Percentiles rank a stretch among this genome's conserved stretches.
Conservation (phyloP, 2,329 filamentous ascomycete genomes). For the Chrysosphaeria jannelii region DNA sequence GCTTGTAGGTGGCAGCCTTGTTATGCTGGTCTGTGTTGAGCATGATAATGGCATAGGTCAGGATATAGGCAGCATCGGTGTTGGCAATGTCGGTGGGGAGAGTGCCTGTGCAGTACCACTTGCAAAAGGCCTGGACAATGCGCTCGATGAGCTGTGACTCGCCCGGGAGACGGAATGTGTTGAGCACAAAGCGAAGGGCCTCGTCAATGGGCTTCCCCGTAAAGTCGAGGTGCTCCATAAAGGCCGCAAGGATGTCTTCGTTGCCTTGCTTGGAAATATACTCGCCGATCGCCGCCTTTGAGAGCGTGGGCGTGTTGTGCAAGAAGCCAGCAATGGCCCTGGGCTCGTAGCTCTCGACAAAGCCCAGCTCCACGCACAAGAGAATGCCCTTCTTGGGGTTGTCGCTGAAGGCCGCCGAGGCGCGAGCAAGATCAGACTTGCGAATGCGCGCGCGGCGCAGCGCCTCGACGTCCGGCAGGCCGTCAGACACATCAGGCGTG, state of each 20-base stretch:
- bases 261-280: conserved; percentile 80
- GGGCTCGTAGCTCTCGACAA: conserved; percentile 54
- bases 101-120: conserved; percentile 47
- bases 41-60: conserved; percentile 93
- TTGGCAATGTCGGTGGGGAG: conserved; percentile 49
- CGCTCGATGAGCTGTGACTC: conserved; percentile 81
- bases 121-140: conserved; percentile 64
- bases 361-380: conserved; percentile 57
- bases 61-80: conserved; percentile 63
- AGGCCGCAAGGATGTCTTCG: conserved; percentile 55
- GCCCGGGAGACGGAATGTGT: conserved; percentile 76
- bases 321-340: conserved; percentile 62
- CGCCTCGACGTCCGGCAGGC: conserved; percentile 30
- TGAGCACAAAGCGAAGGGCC: conserved; percentile 59
- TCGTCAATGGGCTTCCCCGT: conserved; percentile 65
- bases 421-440: conserved; percentile 73
- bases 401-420: conserved; percentile 80
- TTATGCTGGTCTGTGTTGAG: conserved; percentile 94
- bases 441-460: conserved; percentile 43
- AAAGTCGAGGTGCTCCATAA: conserved; percentile 74
- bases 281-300: conserved; percentile 74
- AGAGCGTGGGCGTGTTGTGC: conserved; percentile 60
- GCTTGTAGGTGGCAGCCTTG: conserved; percentile 47
- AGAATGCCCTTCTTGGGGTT: conserved; percentile 70
- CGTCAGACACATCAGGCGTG: conserved; percentile 29